A percentile compares a stretch with the other conserved stretches of the same genome.
phyloP scores from a whole-genome alignment of 768 basidiomycete species.

The Auriscalpium orientale region DNA sequence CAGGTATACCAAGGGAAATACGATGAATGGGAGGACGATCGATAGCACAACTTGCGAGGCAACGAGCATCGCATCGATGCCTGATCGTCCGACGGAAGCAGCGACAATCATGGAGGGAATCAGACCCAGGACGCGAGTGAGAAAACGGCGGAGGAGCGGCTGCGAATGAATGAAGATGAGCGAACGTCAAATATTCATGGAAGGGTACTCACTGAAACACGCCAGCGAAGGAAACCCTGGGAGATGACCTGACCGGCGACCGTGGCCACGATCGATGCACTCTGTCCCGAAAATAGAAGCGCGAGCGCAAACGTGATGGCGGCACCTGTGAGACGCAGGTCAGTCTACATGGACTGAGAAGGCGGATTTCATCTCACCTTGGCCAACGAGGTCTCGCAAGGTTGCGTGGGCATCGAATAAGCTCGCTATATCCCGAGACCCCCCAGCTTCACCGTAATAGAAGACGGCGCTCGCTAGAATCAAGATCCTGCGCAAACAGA shows the following conservation, averaged over 20 bases:
- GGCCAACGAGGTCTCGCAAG: constrained; percentile 59
- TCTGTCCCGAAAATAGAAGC: constrained; percentile 64
- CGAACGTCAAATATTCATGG: constrained; percentile 5
- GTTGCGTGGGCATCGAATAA: constrained; percentile 80
- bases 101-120: constrained; percentile 80
- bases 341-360: not conserved
- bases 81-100: constrained; percentile 55
- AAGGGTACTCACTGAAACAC: constrained; percentile 48
- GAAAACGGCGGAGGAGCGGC: constrained; percentile 70
- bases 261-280: constrained; percentile 84
- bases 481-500: constrained; percentile 48
- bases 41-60: constrained; percentile 79
- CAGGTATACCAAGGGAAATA: constrained; percentile 72
- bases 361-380: constrained; percentile 35
- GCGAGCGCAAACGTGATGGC: constrained; percentile 71
- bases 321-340: constrained; percentile 42
- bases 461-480: constrained; percentile 81
- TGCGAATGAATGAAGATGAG: constrained; percentile 23
- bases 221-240: constrained; percentile 87
- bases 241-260: constrained; percentile 86
- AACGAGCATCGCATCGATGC: constrained; percentile 76
- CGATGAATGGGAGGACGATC: constrained; percentile 78
- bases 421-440: constrained; percentile 48
- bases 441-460: constrained; percentile 40
- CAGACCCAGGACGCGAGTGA: constrained; percentile 77